Percentiles rank a stretch among this genome's conserved stretches.
phyloP scores from a whole-genome alignment of 2,329 filamentous ascomycete species.

The Cladophialophora chaetospira region DNA sequence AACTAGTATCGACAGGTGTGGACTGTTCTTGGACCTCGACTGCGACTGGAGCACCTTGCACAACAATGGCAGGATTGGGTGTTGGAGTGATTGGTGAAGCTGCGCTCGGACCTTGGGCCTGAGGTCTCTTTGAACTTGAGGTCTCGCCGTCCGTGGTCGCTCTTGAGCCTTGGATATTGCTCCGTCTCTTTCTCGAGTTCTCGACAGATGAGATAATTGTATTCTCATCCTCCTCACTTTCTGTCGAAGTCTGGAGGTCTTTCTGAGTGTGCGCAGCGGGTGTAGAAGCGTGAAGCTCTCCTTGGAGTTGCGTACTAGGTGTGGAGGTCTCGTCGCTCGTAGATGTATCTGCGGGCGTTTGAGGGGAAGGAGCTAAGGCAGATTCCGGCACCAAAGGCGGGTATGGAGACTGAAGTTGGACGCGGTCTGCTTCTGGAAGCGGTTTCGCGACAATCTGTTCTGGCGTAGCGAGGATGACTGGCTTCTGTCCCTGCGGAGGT shows the following conservation, averaged over 20 bases:
- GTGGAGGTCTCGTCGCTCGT: not conserved
- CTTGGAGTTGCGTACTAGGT: slow-evolving; percentile 10
- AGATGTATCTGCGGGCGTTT: not conserved
- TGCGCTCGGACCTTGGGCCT: slow-evolving; percentile 16
- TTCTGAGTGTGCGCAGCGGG: no score
- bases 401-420: slow-evolving; percentile 12
- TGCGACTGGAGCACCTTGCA: slow-evolving; percentile 16
- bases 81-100: slow-evolving; percentile 12
- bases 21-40: slow-evolving; percentile 8
- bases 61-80: slow-evolving; percentile 18
- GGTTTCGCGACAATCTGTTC: not conserved
- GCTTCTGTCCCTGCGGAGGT: slow-evolving; percentile 4
- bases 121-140: slow-evolving; percentile 5
- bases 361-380: slow-evolving; percentile 4
- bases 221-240: slow-evolving; percentile 16
- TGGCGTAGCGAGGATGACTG: slow-evolving; percentile 1
- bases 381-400: slow-evolving; percentile 1
- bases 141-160: not conserved
- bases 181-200: slow-evolving; percentile 17
- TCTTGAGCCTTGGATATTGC: slow-evolving; percentile 11
- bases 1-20: slow-evolving; percentile 9
- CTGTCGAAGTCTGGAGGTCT: slow-evolving; percentile 2
- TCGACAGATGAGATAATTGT: slow-evolving; percentile 3
- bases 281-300: slow-evolving; percentile 1
- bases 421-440: not conserved